phyloP scores from a whole-genome alignment of 139 green algal genomes.

The Choricystis sp. region DNA sequence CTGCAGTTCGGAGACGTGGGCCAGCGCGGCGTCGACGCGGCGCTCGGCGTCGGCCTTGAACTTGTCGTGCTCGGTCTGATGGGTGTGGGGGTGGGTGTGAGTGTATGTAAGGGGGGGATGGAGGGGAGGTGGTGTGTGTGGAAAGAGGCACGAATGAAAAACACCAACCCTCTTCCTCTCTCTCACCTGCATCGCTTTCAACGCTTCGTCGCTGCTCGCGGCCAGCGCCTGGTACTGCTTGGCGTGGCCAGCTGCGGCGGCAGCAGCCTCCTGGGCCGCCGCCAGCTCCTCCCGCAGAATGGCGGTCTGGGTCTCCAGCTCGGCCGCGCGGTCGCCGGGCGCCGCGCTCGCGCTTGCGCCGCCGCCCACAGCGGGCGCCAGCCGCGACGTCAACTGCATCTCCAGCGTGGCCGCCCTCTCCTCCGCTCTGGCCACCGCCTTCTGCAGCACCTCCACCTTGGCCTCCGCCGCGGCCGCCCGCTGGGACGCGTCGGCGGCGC shows the following conservation, averaged over 20 bases:
- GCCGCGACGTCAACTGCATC: conserved; percentile 14
- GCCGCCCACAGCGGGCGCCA: neutral
- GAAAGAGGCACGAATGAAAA: neutral
- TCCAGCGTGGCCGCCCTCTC: conserved; percentile 25
- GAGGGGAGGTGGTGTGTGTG: no score
- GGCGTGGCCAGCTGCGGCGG: conserved; percentile 25
- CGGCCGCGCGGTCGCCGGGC: conserved; percentile 5
- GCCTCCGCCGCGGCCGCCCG: conserved; percentile 49
- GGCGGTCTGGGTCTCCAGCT: conserved; percentile 20
- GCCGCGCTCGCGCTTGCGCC: neutral
- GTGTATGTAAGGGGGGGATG: neutral
- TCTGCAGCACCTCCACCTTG: conserved; percentile 91
- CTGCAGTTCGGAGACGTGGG: neutral
- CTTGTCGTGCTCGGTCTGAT: conserved; percentile 21
- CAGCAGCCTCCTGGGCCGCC: conserved; percentile 30
- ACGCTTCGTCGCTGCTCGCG: conserved; percentile 26
- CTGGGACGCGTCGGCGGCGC: conserved; percentile 15
- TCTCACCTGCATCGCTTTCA: conserved; percentile 16
- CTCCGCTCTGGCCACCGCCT: conserved; percentile 44
- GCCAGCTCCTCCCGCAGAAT: conserved; percentile 29
- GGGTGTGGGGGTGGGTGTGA: no score
- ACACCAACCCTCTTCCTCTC: neutral
- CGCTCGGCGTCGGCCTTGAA: conserved; percentile 14
- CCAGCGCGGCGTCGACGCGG: conserved; percentile 2
- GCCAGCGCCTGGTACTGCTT: conserved; percentile 38